phyloP scores from a whole-genome alignment of 2,329 filamentous ascomycete genomes.

The Sarocladium brachiariae region DNA sequence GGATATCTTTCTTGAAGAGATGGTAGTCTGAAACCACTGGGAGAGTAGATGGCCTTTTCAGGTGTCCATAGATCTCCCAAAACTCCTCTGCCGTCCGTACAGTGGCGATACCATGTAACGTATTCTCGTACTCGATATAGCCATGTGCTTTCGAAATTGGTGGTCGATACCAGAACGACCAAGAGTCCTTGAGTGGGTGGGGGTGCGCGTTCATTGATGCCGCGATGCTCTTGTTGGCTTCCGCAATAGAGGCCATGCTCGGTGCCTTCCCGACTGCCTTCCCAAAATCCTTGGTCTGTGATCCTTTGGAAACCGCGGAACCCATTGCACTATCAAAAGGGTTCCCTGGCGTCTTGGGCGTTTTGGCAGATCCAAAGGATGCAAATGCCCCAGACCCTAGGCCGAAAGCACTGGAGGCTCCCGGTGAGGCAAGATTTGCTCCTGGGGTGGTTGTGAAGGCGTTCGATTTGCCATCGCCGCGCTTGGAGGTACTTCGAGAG shows the following conservation, averaged over 20 bases:
- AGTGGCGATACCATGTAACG: slow-evolving; percentile 76
- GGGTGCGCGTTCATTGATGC: slow-evolving; percentile 17
- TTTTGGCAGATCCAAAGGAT: slow-evolving; percentile 75
- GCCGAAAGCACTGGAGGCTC: slow-evolving; percentile 84
- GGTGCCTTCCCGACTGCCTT: slow-evolving; percentile 23
- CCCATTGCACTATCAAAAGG: slow-evolving; percentile 70
- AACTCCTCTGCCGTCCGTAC: slow-evolving; percentile 85
- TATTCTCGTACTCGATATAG: slow-evolving; percentile 90
- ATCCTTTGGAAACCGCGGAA: slow-evolving; percentile 26
- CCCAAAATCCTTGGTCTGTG: slow-evolving; percentile 23
- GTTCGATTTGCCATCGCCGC: slow-evolving; percentile 69
- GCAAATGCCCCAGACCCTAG: slow-evolving; percentile 93
- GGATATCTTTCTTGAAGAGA: slow-evolving; percentile 92
- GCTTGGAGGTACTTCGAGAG: slow-evolving; percentile 48
- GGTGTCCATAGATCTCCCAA: slow-evolving; percentile 79
- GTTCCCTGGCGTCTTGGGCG: slow-evolving; percentile 76
- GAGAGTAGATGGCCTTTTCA: slow-evolving; percentile 81
- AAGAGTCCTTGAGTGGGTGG: slow-evolving; percentile 68
- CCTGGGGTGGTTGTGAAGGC: slow-evolving; percentile 71
- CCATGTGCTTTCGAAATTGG: slow-evolving; percentile 92
- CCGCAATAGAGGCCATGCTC: slow-evolving; percentile 40
- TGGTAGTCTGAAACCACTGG: slow-evolving; percentile 96
- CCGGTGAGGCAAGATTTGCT: slow-evolving; percentile 63
- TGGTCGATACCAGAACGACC: slow-evolving; percentile 96
- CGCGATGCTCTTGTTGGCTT: slow-evolving; percentile 34